These are phyloP conservation scores for Pholiota adiposa DNA, from an alignment of 1,284 basidiomycete species.

Conservation along the genomic window DNA sequence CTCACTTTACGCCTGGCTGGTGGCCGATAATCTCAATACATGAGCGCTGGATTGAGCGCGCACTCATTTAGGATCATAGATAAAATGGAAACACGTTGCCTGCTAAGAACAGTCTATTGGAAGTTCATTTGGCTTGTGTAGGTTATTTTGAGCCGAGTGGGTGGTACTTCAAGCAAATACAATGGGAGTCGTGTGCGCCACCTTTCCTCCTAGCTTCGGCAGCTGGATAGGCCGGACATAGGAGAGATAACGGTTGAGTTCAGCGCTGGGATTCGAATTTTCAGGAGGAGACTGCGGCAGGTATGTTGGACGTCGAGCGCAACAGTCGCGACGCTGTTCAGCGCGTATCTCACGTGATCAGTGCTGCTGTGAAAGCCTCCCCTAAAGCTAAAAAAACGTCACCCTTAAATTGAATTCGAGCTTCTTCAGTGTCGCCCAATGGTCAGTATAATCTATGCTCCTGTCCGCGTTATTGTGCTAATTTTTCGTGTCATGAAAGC, in stretches of 20 bases:
- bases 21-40: background rate
- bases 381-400: conserved; percentile 33
- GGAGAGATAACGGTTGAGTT: background rate
- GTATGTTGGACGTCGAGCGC: background rate
- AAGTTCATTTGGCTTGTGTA: conserved; percentile 6
- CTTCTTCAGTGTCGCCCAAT: conserved; percentile 28
- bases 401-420: conserved; percentile 32
- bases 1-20: conserved; percentile 1
- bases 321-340: background rate
- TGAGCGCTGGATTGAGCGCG: conserved; percentile 10
- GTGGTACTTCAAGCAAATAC: background rate
- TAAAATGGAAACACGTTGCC: conserved; percentile 6
- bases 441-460: conserved; percentile 33
- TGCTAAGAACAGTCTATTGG: conserved; percentile 11
- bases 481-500: conserved; percentile 25
- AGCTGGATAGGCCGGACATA: background rate
- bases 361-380: conserved; percentile 24
- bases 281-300: background rate
- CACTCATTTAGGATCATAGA: background rate
- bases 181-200: background rate
- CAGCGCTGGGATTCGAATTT: background rate
- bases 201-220: background rate
- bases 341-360: conserved; percentile 17
- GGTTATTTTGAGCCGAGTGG: conserved; percentile 3
- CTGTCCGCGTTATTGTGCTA: conserved; percentile 16